Evolutionary conservation across 2,329 filamentous ascomycete species (phyloP).

Genomic region (Paraphaeosphaeria minitans): DNA sequence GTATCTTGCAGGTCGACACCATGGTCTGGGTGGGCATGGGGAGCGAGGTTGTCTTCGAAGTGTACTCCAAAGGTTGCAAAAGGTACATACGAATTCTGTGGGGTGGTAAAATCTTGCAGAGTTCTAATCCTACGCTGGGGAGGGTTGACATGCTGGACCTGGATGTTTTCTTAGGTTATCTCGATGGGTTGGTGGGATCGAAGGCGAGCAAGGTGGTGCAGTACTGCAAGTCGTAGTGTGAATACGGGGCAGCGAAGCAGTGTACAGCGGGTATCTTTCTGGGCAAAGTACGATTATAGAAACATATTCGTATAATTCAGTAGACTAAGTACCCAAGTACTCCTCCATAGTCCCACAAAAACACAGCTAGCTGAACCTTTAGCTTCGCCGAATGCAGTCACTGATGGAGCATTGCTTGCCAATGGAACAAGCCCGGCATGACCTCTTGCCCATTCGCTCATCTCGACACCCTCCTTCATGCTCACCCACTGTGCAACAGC

Average conservation of each 20-base stretch:
- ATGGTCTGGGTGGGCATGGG: constrained; percentile 92
- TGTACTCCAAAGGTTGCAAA: constrained; percentile 53
- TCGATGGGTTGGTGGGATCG: constrained; percentile 71
- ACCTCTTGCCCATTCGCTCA: not conserved
- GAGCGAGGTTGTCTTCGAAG: constrained; percentile 75
- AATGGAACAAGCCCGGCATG: not conserved
- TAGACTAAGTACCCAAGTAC: not conserved
- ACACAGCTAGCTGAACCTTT: not conserved
- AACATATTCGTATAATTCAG: not conserved
- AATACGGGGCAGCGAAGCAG: not conserved
- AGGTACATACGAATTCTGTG: constrained; percentile 71
- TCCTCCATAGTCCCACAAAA: too few relatives aligned
- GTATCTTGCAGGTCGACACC: constrained; percentile 70
- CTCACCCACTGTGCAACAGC: not conserved
- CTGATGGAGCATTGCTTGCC: not conserved
- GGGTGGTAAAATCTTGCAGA: constrained; percentile 68
- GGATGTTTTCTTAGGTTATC: constrained; percentile 68
- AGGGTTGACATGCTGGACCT: constrained; percentile 72
- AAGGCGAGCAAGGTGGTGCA: constrained; percentile 49
- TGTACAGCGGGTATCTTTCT: not conserved
- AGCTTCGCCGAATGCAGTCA: not conserved
- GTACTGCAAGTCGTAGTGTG: constrained; percentile 36
- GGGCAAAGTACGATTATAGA: not conserved
- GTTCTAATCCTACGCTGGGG: constrained; percentile 71
- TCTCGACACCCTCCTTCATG: not conserved